Percentiles rank a stretch among this genome's conserved stretches.
Conservation (phyloP, 371 early-diverging fungal genomes). For the Syncephalastrum contaminatum region DNA sequence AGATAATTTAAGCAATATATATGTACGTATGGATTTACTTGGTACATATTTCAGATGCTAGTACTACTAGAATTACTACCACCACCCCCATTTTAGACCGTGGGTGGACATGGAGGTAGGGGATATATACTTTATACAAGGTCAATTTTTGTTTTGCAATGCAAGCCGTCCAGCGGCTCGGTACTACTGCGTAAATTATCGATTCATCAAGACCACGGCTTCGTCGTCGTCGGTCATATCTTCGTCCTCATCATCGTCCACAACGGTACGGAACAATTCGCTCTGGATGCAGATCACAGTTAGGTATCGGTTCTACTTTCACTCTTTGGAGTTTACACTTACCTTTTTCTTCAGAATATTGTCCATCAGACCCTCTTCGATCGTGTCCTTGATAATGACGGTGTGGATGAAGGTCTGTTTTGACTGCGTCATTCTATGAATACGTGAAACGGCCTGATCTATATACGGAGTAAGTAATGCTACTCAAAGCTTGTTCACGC, state of each 20-base stretch:
- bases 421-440: conserved; percentile 44
- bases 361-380: conserved; percentile 44
- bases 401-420: conserved; percentile 44
- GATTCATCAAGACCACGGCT: too few relatives aligned
- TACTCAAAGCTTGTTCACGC: neutral
- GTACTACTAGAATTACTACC: too few relatives aligned
- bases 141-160: too few relatives aligned
- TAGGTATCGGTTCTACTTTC: neutral
- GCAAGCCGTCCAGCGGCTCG: too few relatives aligned
- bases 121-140: too few relatives aligned
- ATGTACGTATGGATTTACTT: too few relatives aligned
- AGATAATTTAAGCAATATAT: too few relatives aligned
- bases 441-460: conserved; percentile 45
- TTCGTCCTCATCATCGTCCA: conserved; percentile 1
- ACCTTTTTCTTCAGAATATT: conserved; percentile 39
- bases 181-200: too few relatives aligned
- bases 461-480: neutral
- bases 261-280: conserved; percentile 3
- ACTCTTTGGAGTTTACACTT: conserved; percentile 6
- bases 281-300: neutral
- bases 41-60: too few relatives aligned
- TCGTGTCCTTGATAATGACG: conserved; percentile 39
- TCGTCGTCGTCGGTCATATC: too few relatives aligned
- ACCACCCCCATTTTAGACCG: too few relatives aligned
- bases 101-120: too few relatives aligned